Conservation (phyloP, 2,329 filamentous ascomycete genomes). For the Penicillium digitatum region DNA sequence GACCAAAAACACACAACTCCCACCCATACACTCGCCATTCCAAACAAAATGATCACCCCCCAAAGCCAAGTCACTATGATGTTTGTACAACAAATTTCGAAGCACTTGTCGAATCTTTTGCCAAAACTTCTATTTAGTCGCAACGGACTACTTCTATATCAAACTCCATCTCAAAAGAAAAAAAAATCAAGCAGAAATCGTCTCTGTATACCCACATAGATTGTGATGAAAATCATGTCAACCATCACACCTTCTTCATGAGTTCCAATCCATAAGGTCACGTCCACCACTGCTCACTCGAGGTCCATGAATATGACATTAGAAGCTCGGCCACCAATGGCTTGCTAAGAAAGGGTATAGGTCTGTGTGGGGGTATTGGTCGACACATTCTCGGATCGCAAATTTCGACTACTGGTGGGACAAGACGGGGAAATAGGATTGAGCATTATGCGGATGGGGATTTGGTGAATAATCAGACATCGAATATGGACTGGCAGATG, state of each 20-base stretch:
- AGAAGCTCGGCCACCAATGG: constrained; percentile 52
- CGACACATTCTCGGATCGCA: constrained; percentile 51
- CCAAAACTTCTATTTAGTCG: constrained; percentile 31
- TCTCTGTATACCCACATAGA: constrained; percentile 52
- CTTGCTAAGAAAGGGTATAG: constrained; percentile 45
- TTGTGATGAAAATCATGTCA: constrained; percentile 44
- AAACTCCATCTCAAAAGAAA: too few relatives aligned
- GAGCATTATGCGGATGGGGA: constrained; percentile 52
- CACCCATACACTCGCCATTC: background rate
- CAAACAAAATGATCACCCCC: background rate
- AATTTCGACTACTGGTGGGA: constrained; percentile 55
- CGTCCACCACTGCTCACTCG: constrained; percentile 51
- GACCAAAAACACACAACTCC: background rate
- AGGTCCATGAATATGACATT: constrained; percentile 54
- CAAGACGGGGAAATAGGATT: constrained; percentile 23
- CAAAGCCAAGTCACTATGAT: constrained; percentile 31
- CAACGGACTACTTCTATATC: constrained; percentile 31
- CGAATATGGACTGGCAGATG: constrained; percentile 30
- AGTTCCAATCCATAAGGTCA: constrained; percentile 31
- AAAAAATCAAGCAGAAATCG: constrained; percentile 24
- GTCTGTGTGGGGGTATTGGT: constrained; percentile 51
- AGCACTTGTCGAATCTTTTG: constrained; percentile 28
- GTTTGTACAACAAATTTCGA: constrained; percentile 28
- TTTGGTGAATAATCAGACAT: constrained; percentile 45
- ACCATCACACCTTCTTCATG: constrained; percentile 55